phyloP scores from a whole-genome alignment of 345 rosid species.

The Aquilaria yunnanensis region DNA sequence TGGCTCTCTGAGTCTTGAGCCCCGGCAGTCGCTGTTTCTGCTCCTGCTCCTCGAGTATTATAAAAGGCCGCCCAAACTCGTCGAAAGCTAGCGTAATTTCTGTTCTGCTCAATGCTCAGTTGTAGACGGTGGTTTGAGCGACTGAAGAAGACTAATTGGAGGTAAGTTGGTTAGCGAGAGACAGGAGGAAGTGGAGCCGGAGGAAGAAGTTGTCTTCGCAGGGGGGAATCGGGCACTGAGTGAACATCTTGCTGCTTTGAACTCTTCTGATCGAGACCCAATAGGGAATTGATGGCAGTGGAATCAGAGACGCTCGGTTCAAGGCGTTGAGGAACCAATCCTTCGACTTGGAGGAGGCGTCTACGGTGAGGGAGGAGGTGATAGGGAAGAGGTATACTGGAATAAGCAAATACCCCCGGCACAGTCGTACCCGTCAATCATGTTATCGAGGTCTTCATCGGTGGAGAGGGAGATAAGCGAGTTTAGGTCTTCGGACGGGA shows the following conservation, averaged over 20 bases:
- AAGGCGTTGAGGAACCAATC: constrained; percentile 84
- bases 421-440: too few species aligned
- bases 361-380: constrained; percentile 36
- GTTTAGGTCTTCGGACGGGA: constrained; percentile 90
- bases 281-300: constrained; percentile 56
- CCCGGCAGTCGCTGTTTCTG: constrained; percentile 29
- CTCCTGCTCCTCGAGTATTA: constrained; percentile 14
- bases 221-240: constrained; percentile 88
- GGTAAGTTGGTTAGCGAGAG: constrained; percentile 19
- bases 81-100: constrained; percentile 87
- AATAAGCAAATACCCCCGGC: constrained; percentile 7
- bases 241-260: constrained; percentile 41
- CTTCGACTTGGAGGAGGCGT: constrained; percentile 58
- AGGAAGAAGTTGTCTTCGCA: constrained; percentile 86
- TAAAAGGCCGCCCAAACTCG: constrained; percentile 72
- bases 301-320: constrained; percentile 44
- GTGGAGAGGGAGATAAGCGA: constrained; percentile 88
- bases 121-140: too few species aligned
- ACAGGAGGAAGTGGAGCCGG: constrained; percentile 89
- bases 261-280: constrained; percentile 46
- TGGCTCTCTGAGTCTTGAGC: constrained; percentile 88
- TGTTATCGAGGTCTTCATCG: constrained; percentile 92
- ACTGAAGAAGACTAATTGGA: constrained; percentile 8
- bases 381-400: constrained; percentile 74
- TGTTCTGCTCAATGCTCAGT: too few species aligned